Conservation (phyloP, 345 rosid species). For the Populus alba region DNA sequence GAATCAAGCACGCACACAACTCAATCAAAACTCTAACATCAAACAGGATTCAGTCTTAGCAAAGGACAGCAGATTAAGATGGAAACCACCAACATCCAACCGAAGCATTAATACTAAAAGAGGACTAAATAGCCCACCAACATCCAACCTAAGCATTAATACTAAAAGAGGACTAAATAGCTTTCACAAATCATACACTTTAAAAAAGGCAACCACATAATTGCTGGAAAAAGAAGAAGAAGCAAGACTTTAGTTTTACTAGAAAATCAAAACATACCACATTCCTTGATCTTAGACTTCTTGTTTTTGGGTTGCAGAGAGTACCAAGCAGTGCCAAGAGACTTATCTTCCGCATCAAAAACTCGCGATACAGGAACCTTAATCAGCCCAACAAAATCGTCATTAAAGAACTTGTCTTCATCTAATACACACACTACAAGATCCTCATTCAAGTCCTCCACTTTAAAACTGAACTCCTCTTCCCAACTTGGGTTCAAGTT, state of each 20-base stretch:
- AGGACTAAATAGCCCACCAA: not conserved
- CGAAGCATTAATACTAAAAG: not conserved
- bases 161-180: not conserved
- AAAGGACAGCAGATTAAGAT: not conserved
- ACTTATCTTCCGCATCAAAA: conserved; percentile 71
- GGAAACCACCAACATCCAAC: not conserved
- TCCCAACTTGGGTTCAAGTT: conserved; percentile 85
- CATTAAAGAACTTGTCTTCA: conserved; percentile 85
- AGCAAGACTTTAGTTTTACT: not conserved
- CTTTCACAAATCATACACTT: not conserved
- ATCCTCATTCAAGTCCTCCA: conserved; percentile 90
- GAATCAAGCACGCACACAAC: not conserved
- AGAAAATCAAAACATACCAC: conserved; percentile 47
- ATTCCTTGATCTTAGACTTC: conserved; percentile 67
- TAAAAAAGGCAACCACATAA: not conserved
- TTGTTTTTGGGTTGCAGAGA: conserved; percentile 73
- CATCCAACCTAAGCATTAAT: not conserved
- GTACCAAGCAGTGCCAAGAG: conserved; percentile 81
- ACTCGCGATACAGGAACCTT: conserved; percentile 60
- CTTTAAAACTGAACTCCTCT: conserved; percentile 82
- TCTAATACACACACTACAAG: conserved; percentile 72
- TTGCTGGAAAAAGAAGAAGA: not conserved
- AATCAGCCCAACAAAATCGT: conserved; percentile 78
- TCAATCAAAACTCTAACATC: not conserved
- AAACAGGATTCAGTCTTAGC: not conserved